Evolutionary conservation across 2,329 filamentous ascomycete genomes (phyloP).

Genomic region (Penicillium griseofulvum): DNA sequence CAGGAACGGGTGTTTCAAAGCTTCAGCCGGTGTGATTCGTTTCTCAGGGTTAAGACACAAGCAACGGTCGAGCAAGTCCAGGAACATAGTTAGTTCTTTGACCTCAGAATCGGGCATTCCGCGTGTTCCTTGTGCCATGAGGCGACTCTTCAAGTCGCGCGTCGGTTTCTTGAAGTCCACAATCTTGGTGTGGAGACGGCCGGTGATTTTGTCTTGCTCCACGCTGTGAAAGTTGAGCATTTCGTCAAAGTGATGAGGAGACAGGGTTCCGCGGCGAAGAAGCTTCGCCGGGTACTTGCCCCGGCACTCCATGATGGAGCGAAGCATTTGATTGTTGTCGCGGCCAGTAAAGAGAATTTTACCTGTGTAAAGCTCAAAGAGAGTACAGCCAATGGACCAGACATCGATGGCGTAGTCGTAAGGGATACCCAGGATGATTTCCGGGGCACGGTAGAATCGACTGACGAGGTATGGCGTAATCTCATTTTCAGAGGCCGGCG

Average conservation of each 20-base stretch:
- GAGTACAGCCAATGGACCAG: conserved; percentile 96
- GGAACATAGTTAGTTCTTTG: conserved; percentile 77
- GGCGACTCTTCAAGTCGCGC: conserved; percentile 75
- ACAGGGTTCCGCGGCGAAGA: conserved; percentile 76
- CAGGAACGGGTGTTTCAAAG: conserved; percentile 87
- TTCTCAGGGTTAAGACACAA: conserved; percentile 89
- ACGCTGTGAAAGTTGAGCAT: conserved; percentile 78
- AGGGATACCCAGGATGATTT: conserved; percentile 94
- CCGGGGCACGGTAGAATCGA: conserved; percentile 93
- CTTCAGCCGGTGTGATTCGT: conserved; percentile 80
- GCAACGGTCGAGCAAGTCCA: conserved; percentile 85
- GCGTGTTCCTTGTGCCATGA: conserved; percentile 68
- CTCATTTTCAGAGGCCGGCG: conserved; percentile 84
- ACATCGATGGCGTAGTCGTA: conserved; percentile 94
- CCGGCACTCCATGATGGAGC: conserved; percentile 91
- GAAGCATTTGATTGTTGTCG: conserved; percentile 98
- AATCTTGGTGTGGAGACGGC: conserved; percentile 61
- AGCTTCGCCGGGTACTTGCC: conserved; percentile 89
- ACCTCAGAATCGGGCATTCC: conserved; percentile 71
- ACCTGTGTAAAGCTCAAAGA: conserved; percentile 95
- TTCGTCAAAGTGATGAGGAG: conserved; percentile 78
- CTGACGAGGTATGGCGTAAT: conserved; percentile 94
- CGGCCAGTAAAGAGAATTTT: conserved; percentile 94
- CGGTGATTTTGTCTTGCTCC: conserved; percentile 82
- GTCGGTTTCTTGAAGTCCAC: conserved; percentile 64